Conservation (phyloP, 2,329 filamentous ascomycete genomes). For the Bipolaris zeicola region DNA sequence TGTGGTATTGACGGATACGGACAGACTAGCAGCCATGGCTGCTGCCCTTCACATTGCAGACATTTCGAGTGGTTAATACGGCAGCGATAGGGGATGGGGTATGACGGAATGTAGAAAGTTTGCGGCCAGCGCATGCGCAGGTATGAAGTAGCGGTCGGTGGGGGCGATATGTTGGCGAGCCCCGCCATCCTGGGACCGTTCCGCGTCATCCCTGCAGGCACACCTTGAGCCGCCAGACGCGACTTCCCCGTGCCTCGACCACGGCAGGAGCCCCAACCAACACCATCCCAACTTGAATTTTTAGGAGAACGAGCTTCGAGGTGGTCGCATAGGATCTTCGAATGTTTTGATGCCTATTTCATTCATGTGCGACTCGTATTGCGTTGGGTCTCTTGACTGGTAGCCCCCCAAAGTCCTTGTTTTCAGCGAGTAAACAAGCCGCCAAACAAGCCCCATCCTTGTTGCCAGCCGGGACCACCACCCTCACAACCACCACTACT, state of each 20-base stretch:
- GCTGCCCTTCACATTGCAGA: constrained; percentile 52
- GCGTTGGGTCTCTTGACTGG: not conserved
- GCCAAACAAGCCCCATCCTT: constrained; percentile 37
- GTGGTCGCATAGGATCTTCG: not conserved
- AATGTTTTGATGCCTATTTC: not conserved
- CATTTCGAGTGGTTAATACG: constrained; percentile 31
- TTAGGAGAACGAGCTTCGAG: not conserved
- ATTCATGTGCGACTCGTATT: not conserved
- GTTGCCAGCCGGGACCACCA: constrained; percentile 8
- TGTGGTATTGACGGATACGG: constrained; percentile 39
- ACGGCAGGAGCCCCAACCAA: constrained; percentile 20
- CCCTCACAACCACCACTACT: not conserved
- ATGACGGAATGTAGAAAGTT: constrained; percentile 29
- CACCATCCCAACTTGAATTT: constrained; percentile 13
- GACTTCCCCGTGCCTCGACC: constrained; percentile 23
- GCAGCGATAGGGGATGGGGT: constrained; percentile 19
- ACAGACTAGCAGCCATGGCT: constrained; percentile 55
- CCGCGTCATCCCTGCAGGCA: constrained; percentile 21
- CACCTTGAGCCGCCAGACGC: constrained; percentile 25
- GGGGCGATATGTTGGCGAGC: constrained; percentile 28
- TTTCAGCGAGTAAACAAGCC: constrained; percentile 42
- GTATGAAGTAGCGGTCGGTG: constrained; percentile 27
- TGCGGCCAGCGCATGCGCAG: constrained; percentile 30
- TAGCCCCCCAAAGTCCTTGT: constrained; percentile 21
- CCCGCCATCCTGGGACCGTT: constrained; percentile 22